Base-by-base conservation (phyloP, 441 rosid species). In the Adansonia gregorii region DNA sequence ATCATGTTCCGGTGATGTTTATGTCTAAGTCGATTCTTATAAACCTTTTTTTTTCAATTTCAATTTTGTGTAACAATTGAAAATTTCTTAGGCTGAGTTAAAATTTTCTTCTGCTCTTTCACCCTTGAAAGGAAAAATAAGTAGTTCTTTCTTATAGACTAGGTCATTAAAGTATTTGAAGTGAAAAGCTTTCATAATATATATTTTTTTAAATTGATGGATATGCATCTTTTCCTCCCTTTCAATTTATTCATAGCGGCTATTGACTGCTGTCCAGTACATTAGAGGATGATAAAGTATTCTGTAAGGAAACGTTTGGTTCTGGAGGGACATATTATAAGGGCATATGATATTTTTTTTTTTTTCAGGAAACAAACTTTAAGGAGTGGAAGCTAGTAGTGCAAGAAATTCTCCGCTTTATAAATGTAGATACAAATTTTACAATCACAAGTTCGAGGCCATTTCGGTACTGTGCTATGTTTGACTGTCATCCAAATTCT, bases 331-430 rank as follows among this genome's bases (percentile, higher is more conserved):
- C 24, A 59, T 60, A 3, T 73, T 31, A 9, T 60, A 2, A 2
- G 14, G 49, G 77, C 48, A 11, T 56, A 49, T 59, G 31, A 4
- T 22, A 55, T 43, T 76, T 71, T 78, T 3, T 58, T 52, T 76
- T 73, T 79, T 85, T 41, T 48, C 87, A 94, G 98, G 97, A 90
- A 84, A 91, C 95, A 17, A 89, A 88, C 80, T 95, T 95, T 77
- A 92, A 89, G 87, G 97, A 95, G 78, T 95, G 99, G 98, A 94
- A 88, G 82, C 78, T 88, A 67, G 97, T 95, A 83, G 90, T 90
- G 73, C 92, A 92, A 86, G 99, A 95, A 83, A 94, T 95, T 82
- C 78, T 79, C 43, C 90, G 86, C 70, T 95, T 95, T 84, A 86
- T 83, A 46, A 83, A 89, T 67, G 86, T 86, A 59, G 89, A 85